phyloP scores from a whole-genome alignment of 1,284 basidiomycete species.

The Ceratobasidium sp. region DNA sequence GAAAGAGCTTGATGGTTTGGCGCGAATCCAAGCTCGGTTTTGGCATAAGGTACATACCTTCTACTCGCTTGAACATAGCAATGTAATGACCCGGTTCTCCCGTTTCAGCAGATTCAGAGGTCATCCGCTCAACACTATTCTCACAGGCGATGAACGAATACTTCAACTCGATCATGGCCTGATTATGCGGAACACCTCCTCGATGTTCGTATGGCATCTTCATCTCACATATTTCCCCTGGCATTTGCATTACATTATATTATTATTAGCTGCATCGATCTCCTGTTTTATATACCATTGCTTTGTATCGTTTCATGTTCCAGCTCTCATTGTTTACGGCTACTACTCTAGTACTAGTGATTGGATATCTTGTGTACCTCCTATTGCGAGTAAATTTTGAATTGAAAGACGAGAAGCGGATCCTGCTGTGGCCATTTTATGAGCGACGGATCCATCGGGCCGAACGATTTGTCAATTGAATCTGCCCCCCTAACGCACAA shows the following conservation, averaged over 20 bases:
- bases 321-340: background rate
- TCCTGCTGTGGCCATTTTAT: too few relatives aligned
- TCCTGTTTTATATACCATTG: background rate
- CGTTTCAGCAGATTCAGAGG: background rate
- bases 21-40: background rate
- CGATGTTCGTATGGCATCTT: background rate
- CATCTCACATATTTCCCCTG: background rate
- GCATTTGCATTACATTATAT: background rate
- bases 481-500: too few relatives aligned
- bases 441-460: too few relatives aligned
- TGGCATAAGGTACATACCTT: constrained; percentile 5
- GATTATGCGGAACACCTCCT: background rate
- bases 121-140: background rate
- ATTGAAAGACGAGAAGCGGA: too few relatives aligned
- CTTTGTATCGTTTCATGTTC: background rate
- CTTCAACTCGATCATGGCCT: background rate
- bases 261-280: background rate
- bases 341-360: too few relatives aligned
- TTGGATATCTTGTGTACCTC: constrained; percentile 10
- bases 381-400: too few relatives aligned
- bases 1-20: constrained; percentile 17
- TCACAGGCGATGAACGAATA: background rate
- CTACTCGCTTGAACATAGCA: background rate
- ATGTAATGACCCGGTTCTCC: background rate
- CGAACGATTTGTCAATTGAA: too few relatives aligned